These are phyloP conservation scores for Trichoderma simmonsii DNA, from an alignment of 2,329 filamentous ascomycete genomes.

Conservation along the genomic window DNA sequence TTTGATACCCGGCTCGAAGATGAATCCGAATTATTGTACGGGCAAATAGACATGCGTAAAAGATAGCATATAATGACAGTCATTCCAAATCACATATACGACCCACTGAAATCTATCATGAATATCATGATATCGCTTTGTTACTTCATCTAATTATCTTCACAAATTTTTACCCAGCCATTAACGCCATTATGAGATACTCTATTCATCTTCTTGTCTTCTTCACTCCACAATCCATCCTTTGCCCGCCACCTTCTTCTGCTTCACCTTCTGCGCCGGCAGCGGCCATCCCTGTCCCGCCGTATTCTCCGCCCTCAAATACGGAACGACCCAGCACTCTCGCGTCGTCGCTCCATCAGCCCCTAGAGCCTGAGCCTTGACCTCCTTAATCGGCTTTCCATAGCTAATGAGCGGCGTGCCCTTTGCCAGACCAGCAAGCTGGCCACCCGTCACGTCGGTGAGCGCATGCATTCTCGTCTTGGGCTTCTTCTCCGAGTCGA, in stretches of 20 bases:
- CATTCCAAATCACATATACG: background rate
- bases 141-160: background rate
- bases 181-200: background rate
- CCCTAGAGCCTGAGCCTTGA: constrained; percentile 44
- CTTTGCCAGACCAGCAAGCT: constrained; percentile 75
- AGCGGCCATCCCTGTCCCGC: constrained; percentile 77
- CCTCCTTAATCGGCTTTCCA: constrained; percentile 88
- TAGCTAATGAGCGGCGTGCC: constrained; percentile 81
- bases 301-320: constrained; percentile 64
- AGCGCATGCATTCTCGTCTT: constrained; percentile 87
- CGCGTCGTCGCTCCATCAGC: constrained; percentile 45
- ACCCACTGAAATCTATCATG: background rate
- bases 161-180: background rate
- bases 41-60: background rate
- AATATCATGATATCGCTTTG: background rate
- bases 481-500: constrained; percentile 52
- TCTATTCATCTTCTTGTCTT: background rate
- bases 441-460: constrained; percentile 70
- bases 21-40: background rate
- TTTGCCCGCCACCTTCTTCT: constrained; percentile 67
- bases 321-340: constrained; percentile 81
- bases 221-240: constrained; percentile 68
- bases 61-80: background rate
- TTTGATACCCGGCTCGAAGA: constrained; percentile 17
- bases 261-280: constrained; percentile 78